Percentiles rank a stretch among this genome's conserved stretches.
phyloP scores from a whole-genome alignment of 2,329 filamentous ascomycete genomes.

The Pseudopyrenochaeta lycopersici region DNA sequence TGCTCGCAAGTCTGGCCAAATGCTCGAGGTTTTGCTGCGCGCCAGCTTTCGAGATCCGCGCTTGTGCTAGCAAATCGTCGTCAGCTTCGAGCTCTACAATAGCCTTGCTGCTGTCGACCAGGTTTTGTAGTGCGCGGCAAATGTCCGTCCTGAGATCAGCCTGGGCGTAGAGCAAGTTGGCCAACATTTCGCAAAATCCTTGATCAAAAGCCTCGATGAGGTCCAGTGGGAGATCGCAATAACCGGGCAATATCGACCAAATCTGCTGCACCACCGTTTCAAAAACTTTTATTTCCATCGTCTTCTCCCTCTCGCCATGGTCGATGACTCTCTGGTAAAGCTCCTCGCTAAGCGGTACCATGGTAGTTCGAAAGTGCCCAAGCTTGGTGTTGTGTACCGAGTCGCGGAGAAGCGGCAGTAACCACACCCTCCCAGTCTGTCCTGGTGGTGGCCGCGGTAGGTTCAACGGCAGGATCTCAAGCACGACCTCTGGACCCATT shows the following conservation, averaged over 20 bases:
- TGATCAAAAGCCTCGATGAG: conserved; percentile 78
- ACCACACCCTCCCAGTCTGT: conserved; percentile 89
- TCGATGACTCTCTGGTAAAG: conserved; percentile 91
- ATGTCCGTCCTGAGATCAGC: conserved; percentile 86
- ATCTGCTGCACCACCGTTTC: conserved; percentile 96
- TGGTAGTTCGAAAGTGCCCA: conserved; percentile 82
- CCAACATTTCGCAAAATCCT: conserved; percentile 85
- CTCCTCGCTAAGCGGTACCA: conserved; percentile 87
- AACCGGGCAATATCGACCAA: conserved; percentile 92
- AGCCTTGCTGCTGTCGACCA: conserved; percentile 91
- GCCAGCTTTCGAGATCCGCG: conserved; percentile 76
- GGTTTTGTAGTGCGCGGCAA: conserved; percentile 82
- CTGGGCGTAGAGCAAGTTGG: conserved; percentile 92
- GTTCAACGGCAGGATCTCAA: conserved; percentile 86
- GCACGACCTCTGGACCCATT: conserved; percentile 87
- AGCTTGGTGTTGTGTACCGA: conserved; percentile 89
- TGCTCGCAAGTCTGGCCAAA: conserved; percentile 80
- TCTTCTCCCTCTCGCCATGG: conserved; percentile 83
- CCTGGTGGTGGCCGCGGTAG: conserved; percentile 78
- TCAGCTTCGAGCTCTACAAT: conserved; percentile 74
- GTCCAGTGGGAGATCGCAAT: conserved; percentile 91
- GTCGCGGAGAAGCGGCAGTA: conserved; percentile 90
- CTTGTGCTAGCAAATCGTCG: conserved; percentile 78
- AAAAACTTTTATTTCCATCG: conserved; percentile 96
- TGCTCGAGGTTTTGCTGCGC: conserved; percentile 85